Evolutionary conservation across 78 protist genomes (phyloP).

Genomic region (Guillardia theta): DNA sequence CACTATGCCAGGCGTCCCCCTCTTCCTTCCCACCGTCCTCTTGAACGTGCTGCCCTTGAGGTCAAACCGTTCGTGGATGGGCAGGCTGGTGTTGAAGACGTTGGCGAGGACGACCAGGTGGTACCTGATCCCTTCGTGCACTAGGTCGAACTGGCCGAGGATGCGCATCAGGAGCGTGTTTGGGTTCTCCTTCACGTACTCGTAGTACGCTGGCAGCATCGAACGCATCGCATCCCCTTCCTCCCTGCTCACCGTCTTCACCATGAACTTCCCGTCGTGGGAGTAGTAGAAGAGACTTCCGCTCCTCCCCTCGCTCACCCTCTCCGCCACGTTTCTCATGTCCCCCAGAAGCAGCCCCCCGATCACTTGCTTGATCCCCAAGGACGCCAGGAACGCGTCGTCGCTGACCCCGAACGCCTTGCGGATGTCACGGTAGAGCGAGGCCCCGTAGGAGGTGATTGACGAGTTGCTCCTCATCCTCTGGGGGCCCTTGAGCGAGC

Average conservation of each 20-base stretch:
- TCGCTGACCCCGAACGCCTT: not conserved
- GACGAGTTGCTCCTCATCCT: too few species aligned
- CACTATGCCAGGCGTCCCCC: not conserved
- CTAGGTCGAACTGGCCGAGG: constrained; percentile 1
- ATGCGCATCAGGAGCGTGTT: constrained; percentile 28
- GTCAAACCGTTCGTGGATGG: constrained; percentile 37
- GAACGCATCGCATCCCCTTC: not conserved
- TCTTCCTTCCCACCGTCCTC: not conserved
- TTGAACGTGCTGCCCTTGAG: not conserved
- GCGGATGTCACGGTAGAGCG: not conserved
- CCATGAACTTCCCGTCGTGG: constrained; percentile 36
- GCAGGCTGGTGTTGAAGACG: constrained; percentile 24
- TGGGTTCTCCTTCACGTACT: not conserved
- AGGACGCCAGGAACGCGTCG: not conserved
- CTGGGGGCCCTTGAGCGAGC: too few species aligned
- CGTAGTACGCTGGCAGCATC: not conserved
- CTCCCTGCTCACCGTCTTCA: not conserved
- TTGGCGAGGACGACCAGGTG: constrained; percentile 35
- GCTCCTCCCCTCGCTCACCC: constrained; percentile 21
- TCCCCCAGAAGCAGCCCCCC: constrained; percentile 38
- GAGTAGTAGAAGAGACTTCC: constrained; percentile 19
- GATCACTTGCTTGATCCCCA: not conserved
- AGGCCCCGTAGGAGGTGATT: not conserved
- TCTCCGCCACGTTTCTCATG: not conserved
- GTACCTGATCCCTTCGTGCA: not conserved